These are phyloP conservation scores for Boletellus sp. DNA, from an alignment of 768 basidiomycete genomes.

Conservation along the genomic window DNA sequence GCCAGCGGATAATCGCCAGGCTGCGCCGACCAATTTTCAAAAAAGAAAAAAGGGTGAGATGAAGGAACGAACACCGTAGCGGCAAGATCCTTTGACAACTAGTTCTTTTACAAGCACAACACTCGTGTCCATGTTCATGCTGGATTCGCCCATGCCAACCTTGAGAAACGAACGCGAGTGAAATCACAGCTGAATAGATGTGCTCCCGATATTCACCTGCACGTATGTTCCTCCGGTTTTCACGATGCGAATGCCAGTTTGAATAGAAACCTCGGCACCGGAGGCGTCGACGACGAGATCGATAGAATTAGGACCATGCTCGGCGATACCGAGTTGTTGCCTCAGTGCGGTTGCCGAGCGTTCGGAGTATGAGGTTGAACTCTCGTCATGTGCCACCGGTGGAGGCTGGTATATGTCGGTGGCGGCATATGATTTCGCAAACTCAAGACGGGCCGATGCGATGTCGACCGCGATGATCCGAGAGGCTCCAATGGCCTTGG, in stretches of 20 bases:
- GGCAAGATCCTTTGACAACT: constrained; percentile 85
- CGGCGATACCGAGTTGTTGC: constrained; percentile 59
- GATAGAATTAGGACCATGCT: constrained; percentile 65
- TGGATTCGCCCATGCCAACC: constrained; percentile 84
- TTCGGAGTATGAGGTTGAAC: constrained; percentile 64
- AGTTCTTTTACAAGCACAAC: constrained; percentile 75
- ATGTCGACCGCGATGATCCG: constrained; percentile 86
- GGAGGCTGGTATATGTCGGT: constrained; percentile 71
- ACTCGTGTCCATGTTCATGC: constrained; percentile 71
- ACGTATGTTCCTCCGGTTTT: constrained; percentile 74
- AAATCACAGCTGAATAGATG: neutral
- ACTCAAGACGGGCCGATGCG: constrained; percentile 69
- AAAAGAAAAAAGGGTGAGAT: neutral
- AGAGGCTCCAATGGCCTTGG: constrained; percentile 85
- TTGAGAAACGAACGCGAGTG: constrained; percentile 26
- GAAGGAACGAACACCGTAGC: constrained; percentile 61
- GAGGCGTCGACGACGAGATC: constrained; percentile 91
- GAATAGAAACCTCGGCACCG: constrained; percentile 90
- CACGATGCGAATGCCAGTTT: constrained; percentile 74
- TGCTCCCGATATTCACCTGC: constrained; percentile 40
- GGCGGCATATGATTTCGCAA: constrained; percentile 82
- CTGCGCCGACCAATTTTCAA: constrained; percentile 31
- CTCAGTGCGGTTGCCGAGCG: constrained; percentile 69
- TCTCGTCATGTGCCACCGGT: constrained; percentile 58
- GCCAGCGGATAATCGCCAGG: constrained; percentile 84